A percentile compares a stretch with the other conserved stretches of the same genome.
These are phyloP conservation scores for Syncephalastrum racemosum DNA, from an alignment of 371 early-diverging fungal genomes.

Conservation along the genomic window DNA sequence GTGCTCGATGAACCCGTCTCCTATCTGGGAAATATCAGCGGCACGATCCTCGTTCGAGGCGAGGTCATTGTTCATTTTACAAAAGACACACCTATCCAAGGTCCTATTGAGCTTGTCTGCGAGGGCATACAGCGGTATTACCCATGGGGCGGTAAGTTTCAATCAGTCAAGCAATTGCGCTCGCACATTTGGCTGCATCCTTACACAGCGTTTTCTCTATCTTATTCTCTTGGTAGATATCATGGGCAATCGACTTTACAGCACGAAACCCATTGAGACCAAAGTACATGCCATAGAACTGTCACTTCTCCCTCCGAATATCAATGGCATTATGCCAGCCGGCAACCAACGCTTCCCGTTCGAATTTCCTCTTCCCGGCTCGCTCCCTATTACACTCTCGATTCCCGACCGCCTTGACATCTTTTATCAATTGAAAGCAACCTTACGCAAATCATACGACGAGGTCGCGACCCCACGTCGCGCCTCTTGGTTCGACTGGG, in stretches of 20 bases:
- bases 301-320: constrained; percentile 38
- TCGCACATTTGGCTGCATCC: too few species aligned
- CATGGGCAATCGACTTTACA: constrained; percentile 18
- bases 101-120: constrained; percentile 39
- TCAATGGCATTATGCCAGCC: constrained; percentile 41
- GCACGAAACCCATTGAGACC: constrained; percentile 31
- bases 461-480: background rate
- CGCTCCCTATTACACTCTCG: constrained; percentile 27
- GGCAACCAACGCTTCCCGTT: constrained; percentile 46
- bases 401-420: constrained; percentile 38
- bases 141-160: constrained; percentile 35
- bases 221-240: constrained; percentile 22
- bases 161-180: too few species aligned
- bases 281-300: constrained; percentile 37
- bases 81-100: constrained; percentile 38
- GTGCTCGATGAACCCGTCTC: constrained; percentile 38
- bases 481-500: constrained; percentile 9
- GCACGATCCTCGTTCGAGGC: constrained; percentile 41
- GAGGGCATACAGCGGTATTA: constrained; percentile 42
- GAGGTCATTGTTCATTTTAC: constrained; percentile 41
- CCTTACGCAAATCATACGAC: constrained; percentile 8
- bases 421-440: constrained; percentile 30
- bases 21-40: constrained; percentile 31
- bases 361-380: constrained; percentile 42
- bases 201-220: background rate